phyloP scores from a whole-genome alignment of 305 asterid species.

The Coffea humblotiana region DNA sequence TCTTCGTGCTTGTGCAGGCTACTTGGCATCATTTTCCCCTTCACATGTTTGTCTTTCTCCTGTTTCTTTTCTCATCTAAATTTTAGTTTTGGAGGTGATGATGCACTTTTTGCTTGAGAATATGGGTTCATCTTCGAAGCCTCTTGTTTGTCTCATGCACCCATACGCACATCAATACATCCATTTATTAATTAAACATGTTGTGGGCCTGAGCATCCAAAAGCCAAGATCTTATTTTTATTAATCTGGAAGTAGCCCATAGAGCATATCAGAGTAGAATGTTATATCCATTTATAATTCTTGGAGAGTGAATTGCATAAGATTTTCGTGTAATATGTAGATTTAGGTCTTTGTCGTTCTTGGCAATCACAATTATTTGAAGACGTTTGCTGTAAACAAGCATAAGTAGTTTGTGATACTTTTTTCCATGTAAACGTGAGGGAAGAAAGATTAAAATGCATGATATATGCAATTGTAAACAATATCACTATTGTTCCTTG shows the following conservation, averaged over 20 bases:
- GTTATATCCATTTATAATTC: background rate
- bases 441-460: background rate
- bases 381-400: background rate
- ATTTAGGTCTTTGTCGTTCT: background rate
- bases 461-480: background rate
- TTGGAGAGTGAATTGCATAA: background rate
- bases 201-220: too few species aligned
- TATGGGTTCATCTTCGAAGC: slow-evolving; percentile 10
- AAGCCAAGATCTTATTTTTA: background rate
- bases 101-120: slow-evolving; percentile 9
- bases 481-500: background rate
- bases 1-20: slow-evolving; percentile 92
- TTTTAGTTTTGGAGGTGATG: background rate
- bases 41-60: slow-evolving; percentile 82
- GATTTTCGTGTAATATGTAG: background rate
- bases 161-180: too few species aligned
- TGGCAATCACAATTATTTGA: background rate
- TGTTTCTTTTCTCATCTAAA: slow-evolving; percentile 18
- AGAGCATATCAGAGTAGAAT: background rate
- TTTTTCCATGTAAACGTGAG: background rate
- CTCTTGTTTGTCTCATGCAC: background rate
- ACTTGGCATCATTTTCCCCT: slow-evolving; percentile 85
- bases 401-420: background rate
- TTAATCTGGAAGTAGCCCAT: background rate
- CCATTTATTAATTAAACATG: too few species aligned